Conservation (phyloP, 2,329 filamentous ascomycete species). For the Microsporum ferrugineum region DNA sequence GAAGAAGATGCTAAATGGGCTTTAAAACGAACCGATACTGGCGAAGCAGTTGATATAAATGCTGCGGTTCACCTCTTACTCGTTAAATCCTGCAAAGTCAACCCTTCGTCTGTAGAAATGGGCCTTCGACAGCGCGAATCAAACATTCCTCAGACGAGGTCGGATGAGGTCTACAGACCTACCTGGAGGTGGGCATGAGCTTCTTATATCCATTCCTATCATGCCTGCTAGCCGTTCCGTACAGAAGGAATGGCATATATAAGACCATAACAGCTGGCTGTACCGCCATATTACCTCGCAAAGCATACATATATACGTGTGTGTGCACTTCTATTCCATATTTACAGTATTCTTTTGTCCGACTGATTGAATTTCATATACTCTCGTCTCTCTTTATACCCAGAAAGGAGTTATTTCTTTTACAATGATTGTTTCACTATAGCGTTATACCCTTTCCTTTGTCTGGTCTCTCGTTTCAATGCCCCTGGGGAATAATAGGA, state of each 20-base stretch:
- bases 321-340: background rate
- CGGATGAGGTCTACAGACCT: conserved; percentile 13
- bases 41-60: conserved; percentile 47
- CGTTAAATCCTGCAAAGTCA: conserved; percentile 12
- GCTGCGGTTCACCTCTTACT: conserved; percentile 47
- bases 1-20: conserved; percentile 46
- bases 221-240: background rate
- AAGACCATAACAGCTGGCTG: background rate
- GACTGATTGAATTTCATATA: background rate
- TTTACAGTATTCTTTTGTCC: background rate
- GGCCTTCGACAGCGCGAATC: background rate
- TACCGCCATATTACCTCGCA: background rate
- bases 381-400: background rate
- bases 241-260: background rate
- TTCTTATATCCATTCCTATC: background rate
- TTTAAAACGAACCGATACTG: conserved; percentile 48
- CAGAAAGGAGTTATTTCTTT: background rate
- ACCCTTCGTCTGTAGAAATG: background rate
- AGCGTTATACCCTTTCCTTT: background rate
- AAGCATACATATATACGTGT: background rate
- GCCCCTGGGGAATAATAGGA: too few relatives aligned
- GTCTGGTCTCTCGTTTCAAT: background rate
- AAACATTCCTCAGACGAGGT: background rate
- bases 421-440: background rate
- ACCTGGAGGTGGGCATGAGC: conserved; percentile 34